phyloP scores from a whole-genome alignment of 805 yeast species.

The Candida ovalis region DNA sequence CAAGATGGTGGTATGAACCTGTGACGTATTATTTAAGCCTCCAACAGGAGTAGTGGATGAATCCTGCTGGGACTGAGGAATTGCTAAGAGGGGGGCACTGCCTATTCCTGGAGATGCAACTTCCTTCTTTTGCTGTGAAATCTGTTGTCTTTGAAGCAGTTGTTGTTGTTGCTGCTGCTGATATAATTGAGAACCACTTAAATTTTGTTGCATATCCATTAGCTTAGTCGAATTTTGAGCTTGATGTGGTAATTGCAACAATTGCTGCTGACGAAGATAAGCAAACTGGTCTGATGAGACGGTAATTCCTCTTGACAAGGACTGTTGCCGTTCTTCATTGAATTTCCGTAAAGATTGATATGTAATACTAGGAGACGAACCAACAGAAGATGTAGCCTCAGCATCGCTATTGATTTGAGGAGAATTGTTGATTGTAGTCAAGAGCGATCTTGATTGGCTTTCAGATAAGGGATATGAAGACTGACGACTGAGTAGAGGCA shows the following conservation, averaged over 20 bases:
- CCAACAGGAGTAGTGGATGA: no score
- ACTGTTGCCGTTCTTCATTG: neutral
- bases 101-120: neutral
- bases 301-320: neutral
- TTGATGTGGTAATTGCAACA: conserved; percentile 3
- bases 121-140: no score
- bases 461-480: neutral
- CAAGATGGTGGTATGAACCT: conserved; percentile 20
- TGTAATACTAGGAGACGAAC: conserved; percentile 1
- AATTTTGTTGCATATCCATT: neutral
- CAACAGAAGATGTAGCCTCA: neutral
- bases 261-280: neutral
- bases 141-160: neutral
- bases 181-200: neutral
- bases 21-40: neutral
- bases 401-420: neutral
- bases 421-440: neutral
- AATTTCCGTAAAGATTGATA: conserved; percentile 2
- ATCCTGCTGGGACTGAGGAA: no score
- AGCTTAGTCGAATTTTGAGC: neutral
- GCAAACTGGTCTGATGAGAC: neutral
- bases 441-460: neutral
- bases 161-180: neutral
- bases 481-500: neutral
- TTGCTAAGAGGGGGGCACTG: neutral